A percentile compares a stretch with the other conserved stretches of the same genome.
Conservation (phyloP, 2,329 filamentous ascomycete genomes). For the Clonostachys byssicola region DNA sequence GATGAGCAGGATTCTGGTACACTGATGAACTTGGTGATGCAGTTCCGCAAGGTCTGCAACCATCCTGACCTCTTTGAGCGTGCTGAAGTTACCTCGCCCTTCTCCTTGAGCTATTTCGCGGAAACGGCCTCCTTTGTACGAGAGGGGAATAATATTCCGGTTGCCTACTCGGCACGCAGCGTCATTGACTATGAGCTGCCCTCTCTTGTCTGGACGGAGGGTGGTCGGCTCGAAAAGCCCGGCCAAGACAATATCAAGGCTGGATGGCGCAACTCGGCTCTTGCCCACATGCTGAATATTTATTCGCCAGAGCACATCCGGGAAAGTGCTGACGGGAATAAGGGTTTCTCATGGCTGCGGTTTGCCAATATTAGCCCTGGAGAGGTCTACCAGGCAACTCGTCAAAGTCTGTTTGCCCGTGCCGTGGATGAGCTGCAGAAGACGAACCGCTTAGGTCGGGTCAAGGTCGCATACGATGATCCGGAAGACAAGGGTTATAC, state of each 20-base stretch:
- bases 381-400: constrained; percentile 69
- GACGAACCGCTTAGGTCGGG: constrained; percentile 56
- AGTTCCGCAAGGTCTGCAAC: constrained; percentile 99
- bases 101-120: constrained; percentile 80
- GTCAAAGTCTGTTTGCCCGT: constrained; percentile 68
- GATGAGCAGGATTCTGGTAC: constrained; percentile 94
- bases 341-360: constrained; percentile 83
- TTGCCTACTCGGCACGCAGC: constrained; percentile 85
- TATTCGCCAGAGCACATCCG: constrained; percentile 79
- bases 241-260: constrained; percentile 69
- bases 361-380: constrained; percentile 75
- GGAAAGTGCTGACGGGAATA: constrained; percentile 53
- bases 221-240: constrained; percentile 70
- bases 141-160: constrained; percentile 74
- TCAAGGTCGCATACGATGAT: constrained; percentile 70
- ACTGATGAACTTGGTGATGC: constrained; percentile 99
- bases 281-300: constrained; percentile 83
- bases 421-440: constrained; percentile 56
- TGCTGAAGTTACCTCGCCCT: constrained; percentile 83
- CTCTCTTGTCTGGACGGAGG: constrained; percentile 75
- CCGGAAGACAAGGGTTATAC: constrained; percentile 57
- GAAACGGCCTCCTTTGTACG: constrained; percentile 94
- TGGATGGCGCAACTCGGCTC: constrained; percentile 75
- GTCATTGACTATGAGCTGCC: constrained; percentile 82
- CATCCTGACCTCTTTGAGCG: constrained; percentile 96